Conservation (phyloP, 2,329 filamentous ascomycete genomes). For the Colletotrichum sp. region DNA sequence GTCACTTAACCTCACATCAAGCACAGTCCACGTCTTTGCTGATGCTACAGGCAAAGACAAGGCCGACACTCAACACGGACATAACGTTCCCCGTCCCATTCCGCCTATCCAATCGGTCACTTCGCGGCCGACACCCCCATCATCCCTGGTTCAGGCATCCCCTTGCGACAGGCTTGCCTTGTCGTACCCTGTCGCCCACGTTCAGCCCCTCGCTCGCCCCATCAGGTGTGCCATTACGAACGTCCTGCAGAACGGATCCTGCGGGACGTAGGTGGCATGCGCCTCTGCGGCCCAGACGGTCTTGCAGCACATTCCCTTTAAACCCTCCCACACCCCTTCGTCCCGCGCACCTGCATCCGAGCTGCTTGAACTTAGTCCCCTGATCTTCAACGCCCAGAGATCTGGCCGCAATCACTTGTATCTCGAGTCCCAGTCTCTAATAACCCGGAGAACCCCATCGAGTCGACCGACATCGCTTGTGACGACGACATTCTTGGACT, state of each 20-base stretch:
- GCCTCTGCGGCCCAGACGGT: not conserved
- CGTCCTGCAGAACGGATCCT: slow-evolving; percentile 5
- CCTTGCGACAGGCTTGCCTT: slow-evolving; percentile 1
- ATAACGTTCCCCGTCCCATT: not conserved
- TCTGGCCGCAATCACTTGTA: not conserved
- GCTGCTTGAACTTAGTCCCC: not conserved
- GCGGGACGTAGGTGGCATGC: not conserved
- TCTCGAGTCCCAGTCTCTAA: not conserved
- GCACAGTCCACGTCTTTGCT: not conserved
- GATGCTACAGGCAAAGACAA: not conserved
- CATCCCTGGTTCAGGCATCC: not conserved
- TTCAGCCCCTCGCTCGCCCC: slow-evolving; percentile 7
- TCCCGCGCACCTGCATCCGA: not conserved
- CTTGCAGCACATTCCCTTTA: not conserved
- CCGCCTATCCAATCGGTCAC: slow-evolving; percentile 4
- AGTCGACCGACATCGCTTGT: not conserved
- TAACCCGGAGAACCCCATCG: not conserved
- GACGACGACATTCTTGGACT: not conserved
- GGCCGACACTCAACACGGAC: not conserved
- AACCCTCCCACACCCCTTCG: slow-evolving; percentile 3
- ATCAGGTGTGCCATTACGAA: not conserved
- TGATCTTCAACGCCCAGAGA: not conserved
- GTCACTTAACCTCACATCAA: not conserved
- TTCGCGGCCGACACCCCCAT: not conserved
- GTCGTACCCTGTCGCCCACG: slow-evolving; percentile 4